Percentiles rank a stretch among this genome's conserved stretches.
Evolutionary conservation across 1,139 yeast species (phyloP).

Genomic region (Saccharomycopsis crataegensis): DNA sequence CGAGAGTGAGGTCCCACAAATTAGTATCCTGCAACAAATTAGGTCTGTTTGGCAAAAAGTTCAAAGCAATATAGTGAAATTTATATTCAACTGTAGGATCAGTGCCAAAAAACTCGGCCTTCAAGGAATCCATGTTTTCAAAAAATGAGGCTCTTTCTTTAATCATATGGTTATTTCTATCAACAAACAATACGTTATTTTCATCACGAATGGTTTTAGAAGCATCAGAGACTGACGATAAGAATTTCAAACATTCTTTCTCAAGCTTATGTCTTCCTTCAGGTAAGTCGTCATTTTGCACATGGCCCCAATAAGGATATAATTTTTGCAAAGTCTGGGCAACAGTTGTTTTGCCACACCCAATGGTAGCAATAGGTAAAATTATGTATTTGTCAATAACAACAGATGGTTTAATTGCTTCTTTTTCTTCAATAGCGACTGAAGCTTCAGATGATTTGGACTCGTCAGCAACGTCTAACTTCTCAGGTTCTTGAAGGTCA

Average conservation of each 20-base stretch:
- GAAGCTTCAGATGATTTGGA: background rate
- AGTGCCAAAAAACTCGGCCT: conserved; percentile 30
- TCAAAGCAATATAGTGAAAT: conserved; percentile 53
- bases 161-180: conserved; percentile 72
- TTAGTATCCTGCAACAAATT: conserved; percentile 25
- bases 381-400: conserved; percentile 47
- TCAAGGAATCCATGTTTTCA: conserved; percentile 39
- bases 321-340: conserved; percentile 51
- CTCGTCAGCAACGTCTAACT: background rate
- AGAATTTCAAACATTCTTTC: conserved; percentile 38
- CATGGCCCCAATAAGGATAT: conserved; percentile 60
- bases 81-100: background rate
- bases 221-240: conserved; percentile 22
- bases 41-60: conserved; percentile 38
- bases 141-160: conserved; percentile 66
- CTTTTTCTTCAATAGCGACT: background rate
- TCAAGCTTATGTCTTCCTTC: conserved; percentile 44
- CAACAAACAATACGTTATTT: conserved; percentile 54
- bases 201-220: conserved; percentile 18
- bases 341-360: conserved; percentile 92
- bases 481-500: background rate
- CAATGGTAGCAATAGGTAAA: conserved; percentile 83
- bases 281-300: conserved; percentile 78
- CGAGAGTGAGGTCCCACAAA: conserved; percentile 46
- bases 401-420: background rate